phyloP scores from a whole-genome alignment of 2,329 filamentous ascomycete species.

The Bimuria novae-zelandiae region DNA sequence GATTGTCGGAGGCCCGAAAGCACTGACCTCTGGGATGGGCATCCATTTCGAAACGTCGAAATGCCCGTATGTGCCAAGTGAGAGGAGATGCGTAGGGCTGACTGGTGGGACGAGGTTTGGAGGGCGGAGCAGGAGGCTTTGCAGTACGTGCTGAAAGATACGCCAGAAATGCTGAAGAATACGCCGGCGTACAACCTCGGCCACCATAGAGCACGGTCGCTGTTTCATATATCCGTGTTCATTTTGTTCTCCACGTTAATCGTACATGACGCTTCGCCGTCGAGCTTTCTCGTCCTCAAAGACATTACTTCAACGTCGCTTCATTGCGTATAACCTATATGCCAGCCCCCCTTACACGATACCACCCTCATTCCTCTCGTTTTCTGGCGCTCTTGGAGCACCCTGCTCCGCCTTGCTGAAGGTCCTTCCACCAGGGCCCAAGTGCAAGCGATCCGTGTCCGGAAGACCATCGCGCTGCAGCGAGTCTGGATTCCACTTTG shows the following conservation, averaged over 20 bases:
- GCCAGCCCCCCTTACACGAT: neutral
- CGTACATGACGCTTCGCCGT: neutral
- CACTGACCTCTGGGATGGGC: neutral
- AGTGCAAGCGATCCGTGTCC: slow-evolving; percentile 38
- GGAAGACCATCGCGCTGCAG: slow-evolving; percentile 38
- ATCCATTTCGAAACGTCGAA: neutral
- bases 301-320: neutral
- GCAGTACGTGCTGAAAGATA: neutral
- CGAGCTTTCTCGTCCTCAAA: neutral
- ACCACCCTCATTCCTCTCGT: neutral
- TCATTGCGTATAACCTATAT: neutral
- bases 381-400: neutral
- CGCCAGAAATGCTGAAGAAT: neutral
- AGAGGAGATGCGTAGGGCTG: neutral
- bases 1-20: slow-evolving; percentile 1
- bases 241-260: neutral
- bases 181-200: no score
- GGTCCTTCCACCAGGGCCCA: slow-evolving; percentile 38
- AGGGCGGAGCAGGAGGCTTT: neutral
- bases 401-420: slow-evolving; percentile 42
- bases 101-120: neutral
- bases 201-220: neutral
- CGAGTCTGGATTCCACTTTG: slow-evolving; percentile 53
- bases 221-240: slow-evolving; percentile 4
- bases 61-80: neutral